Conservation (phyloP, 2,329 filamentous ascomycete species). For the Penicillium frequentans region DNA sequence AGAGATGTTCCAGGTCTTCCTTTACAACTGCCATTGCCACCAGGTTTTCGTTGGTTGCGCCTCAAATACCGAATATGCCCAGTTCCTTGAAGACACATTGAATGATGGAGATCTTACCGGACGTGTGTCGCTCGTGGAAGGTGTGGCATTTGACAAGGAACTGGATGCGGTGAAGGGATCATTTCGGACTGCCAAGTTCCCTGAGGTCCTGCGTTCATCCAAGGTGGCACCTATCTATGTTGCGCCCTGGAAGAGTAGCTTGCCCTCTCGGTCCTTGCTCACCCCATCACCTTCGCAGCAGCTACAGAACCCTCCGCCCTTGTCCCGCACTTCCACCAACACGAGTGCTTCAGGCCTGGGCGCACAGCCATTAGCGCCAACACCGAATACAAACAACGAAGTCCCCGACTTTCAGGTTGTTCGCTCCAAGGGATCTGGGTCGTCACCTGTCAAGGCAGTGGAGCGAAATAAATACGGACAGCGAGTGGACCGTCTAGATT, state of each 20-base stretch:
- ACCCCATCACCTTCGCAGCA: conserved; percentile 39
- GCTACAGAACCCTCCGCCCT: conserved; percentile 22
- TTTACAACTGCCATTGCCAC: conserved; percentile 60
- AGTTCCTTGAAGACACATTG: conserved; percentile 52
- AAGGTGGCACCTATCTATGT: conserved; percentile 46
- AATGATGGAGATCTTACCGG: conserved; percentile 46
- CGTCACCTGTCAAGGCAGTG: conserved; percentile 39
- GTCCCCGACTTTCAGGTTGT: conserved; percentile 41
- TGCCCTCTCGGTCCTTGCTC: conserved; percentile 30
- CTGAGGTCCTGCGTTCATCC: conserved; percentile 54
- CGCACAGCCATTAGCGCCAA: conserved; percentile 34
- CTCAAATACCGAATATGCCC: conserved; percentile 56
- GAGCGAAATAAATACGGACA: conserved; percentile 60
- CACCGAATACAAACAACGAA: conserved; percentile 37
- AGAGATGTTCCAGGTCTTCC: conserved; percentile 57
- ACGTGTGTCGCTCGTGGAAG: conserved; percentile 58
- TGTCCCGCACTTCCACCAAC: conserved; percentile 41
- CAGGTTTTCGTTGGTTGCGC: conserved; percentile 62
- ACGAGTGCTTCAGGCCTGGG: conserved; percentile 39
- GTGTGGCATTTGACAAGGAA: conserved; percentile 56
- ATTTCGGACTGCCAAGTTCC: conserved; percentile 53
- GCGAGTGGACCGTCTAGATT: conserved; percentile 56
- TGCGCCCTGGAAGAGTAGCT: conserved; percentile 32
- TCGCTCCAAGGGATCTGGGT: conserved; percentile 34
- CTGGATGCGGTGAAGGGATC: conserved; percentile 47